phyloP scores from a whole-genome alignment of 495 filamentous ascomycete species.

The Lichenothelia convexa region DNA sequence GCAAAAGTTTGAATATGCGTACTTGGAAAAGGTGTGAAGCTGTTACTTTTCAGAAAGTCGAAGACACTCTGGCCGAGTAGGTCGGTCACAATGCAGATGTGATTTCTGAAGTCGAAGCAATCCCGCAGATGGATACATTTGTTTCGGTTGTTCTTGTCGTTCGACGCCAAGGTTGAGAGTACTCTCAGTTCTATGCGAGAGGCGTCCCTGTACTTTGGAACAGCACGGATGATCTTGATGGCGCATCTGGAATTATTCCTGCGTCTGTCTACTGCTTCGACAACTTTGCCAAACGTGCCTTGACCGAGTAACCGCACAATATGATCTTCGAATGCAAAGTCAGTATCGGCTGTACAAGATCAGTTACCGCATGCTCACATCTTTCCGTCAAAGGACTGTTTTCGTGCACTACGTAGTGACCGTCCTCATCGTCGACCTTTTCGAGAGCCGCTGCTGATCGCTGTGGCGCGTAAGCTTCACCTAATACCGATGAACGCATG shows the following conservation, averaged over 20 bases:
- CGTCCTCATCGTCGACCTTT: conserved; percentile 84
- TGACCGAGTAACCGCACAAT: conserved; percentile 80
- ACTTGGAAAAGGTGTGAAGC: conserved; percentile 94
- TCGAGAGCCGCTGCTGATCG: conserved; percentile 29
- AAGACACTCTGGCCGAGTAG: conserved; percentile 92
- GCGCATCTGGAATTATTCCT: conserved; percentile 56
- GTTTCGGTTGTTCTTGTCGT: conserved; percentile 83
- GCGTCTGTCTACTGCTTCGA: conserved; percentile 68
- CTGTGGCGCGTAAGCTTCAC: conserved; percentile 13
- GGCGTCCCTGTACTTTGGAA: conserved; percentile 94
- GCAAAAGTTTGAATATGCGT: conserved; percentile 97
- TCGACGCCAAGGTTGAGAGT: conserved; percentile 70
- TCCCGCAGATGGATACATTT: conserved; percentile 94
- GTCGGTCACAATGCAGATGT: conserved; percentile 98
- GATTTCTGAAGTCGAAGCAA: conserved; percentile 92
- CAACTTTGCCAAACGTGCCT: conserved; percentile 95
- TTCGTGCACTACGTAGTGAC: conserved; percentile 81
- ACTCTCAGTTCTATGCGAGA: conserved; percentile 92
- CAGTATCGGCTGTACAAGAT: neutral
- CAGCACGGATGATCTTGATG: conserved; percentile 93
- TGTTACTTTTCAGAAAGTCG: conserved; percentile 90
- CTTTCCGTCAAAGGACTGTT: conserved; percentile 67
- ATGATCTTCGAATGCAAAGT: conserved; percentile 38
- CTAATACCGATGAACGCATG: conserved; percentile 4
- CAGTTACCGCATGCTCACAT: conserved; percentile 70